phyloP scores from a whole-genome alignment of 306 rosid species.

The Quercus cerris region DNA sequence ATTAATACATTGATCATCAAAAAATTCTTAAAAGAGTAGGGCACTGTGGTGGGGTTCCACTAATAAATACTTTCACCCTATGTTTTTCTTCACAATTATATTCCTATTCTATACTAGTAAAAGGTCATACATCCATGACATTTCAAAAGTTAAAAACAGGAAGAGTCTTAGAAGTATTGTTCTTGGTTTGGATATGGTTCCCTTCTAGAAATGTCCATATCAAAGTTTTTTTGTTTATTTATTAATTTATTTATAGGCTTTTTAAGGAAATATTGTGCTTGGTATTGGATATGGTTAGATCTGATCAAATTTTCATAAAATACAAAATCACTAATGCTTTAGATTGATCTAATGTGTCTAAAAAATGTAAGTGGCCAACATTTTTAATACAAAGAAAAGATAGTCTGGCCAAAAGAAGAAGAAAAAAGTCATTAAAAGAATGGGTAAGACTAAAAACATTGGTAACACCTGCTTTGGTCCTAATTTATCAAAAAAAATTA shows the following conservation, averaged over 20 bases:
- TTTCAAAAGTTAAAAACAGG: not conserved
- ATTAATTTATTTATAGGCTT: not conserved
- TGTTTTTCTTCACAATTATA: not conserved
- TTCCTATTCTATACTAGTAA: not conserved
- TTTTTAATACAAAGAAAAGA: not conserved
- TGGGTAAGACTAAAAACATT: not conserved
- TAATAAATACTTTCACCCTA: not conserved
- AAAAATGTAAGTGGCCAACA: not conserved
- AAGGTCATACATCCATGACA: not conserved
- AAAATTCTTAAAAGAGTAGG: not conserved
- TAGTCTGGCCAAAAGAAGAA: too few relatives aligned
- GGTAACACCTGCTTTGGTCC: not conserved
- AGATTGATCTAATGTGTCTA: not conserved
- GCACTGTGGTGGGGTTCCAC: not conserved
- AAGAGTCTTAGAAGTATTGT: not conserved
- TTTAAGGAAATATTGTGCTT: not conserved
- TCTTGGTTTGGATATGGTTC: not conserved
- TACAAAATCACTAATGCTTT: not conserved
- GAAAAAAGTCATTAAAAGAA: not conserved
- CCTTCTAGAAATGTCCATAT: not conserved
- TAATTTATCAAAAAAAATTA: not conserved
- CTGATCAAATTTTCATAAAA: not conserved
- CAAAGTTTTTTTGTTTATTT: not conserved
- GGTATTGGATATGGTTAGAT: not conserved
- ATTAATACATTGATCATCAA: not conserved